A percentile compares a stretch with the other conserved stretches of the same genome.
Conservation (phyloP, 2,329 filamentous ascomycete genomes). For the Phyllosticta capitalensis region DNA sequence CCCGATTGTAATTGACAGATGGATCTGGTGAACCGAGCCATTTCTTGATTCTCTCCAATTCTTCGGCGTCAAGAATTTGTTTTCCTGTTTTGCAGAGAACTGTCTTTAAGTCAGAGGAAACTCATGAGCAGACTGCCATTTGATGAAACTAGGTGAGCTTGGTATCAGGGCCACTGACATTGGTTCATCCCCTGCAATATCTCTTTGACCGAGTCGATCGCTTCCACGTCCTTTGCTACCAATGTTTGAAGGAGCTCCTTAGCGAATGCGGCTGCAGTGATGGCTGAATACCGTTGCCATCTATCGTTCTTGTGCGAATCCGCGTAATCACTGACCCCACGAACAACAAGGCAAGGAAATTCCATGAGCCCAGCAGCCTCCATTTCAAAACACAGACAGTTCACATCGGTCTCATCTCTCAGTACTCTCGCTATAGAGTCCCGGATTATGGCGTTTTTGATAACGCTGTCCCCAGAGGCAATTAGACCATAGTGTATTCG, state of each 20-base stretch:
- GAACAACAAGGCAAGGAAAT: slow-evolving; percentile 20
- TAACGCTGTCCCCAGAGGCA: not conserved
- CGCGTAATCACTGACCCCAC: slow-evolving; percentile 20
- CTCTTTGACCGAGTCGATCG: not conserved
- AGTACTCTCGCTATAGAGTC: not conserved
- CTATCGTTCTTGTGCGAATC: slow-evolving; percentile 20
- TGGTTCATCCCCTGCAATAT: not conserved
- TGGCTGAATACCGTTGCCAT: slow-evolving; percentile 18
- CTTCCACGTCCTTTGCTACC: not conserved
- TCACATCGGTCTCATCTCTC: not conserved
- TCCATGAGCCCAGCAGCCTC: slow-evolving; percentile 15
- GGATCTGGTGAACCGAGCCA: not conserved
- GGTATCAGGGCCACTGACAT: too few species aligned
- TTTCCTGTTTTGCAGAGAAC: not conserved
- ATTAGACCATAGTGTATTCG: not conserved
- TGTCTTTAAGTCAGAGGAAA: not conserved
- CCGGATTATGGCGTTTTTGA: not conserved
- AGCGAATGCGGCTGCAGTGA: slow-evolving; percentile 14
- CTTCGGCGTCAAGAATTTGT: too few species aligned
- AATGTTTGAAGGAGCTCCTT: slow-evolving; percentile 13
- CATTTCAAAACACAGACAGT: slow-evolving; percentile 14
- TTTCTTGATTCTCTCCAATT: not conserved
- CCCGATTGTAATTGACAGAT: not conserved
- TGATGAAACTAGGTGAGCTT: too few species aligned
- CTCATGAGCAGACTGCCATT: too few species aligned